Conservation (phyloP, 768 basidiomycete genomes). For the Fomitopsis serialis region DNA sequence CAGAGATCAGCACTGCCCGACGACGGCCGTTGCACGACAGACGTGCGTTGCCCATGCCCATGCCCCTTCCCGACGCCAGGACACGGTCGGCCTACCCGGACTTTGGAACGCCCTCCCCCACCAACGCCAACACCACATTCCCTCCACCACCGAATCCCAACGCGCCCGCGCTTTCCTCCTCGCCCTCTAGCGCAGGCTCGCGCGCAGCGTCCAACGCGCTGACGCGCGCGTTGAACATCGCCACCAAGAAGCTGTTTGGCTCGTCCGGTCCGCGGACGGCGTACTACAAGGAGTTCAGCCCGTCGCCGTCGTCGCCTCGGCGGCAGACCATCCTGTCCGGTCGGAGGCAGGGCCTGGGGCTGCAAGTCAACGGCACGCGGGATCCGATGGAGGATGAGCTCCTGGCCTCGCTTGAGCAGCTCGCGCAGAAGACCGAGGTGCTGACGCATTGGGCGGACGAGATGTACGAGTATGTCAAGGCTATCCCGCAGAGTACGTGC, state of each 20-base stretch:
- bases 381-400: conserved; percentile 81
- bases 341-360: conserved; percentile 16
- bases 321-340: conserved; percentile 47
- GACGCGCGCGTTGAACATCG: conserved; percentile 72
- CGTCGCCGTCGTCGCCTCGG: conserved; percentile 48
- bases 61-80: conserved; percentile 44
- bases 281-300: conserved; percentile 32
- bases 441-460: conserved; percentile 93
- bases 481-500: conserved; percentile 72
- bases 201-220: conserved; percentile 70
- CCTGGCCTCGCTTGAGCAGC: conserved; percentile 76
- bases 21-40: conserved; percentile 57
- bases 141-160: conserved; percentile 55
- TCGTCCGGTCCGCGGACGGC: conserved; percentile 35
- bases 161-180: conserved; percentile 56
- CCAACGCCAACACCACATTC: conserved; percentile 48
- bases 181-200: conserved; percentile 54
- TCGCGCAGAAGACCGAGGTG: conserved; percentile 95
- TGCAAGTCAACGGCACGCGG: conserved; percentile 34
- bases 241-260: conserved; percentile 79
- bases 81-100: conserved; percentile 30
- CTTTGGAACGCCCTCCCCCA: conserved; percentile 17
- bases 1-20: conserved; percentile 63
- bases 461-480: conserved; percentile 87
- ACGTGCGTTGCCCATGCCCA: conserved; percentile 33